Conservation (phyloP, 2,329 filamentous ascomycete genomes). For the Alternaria arbusti region DNA sequence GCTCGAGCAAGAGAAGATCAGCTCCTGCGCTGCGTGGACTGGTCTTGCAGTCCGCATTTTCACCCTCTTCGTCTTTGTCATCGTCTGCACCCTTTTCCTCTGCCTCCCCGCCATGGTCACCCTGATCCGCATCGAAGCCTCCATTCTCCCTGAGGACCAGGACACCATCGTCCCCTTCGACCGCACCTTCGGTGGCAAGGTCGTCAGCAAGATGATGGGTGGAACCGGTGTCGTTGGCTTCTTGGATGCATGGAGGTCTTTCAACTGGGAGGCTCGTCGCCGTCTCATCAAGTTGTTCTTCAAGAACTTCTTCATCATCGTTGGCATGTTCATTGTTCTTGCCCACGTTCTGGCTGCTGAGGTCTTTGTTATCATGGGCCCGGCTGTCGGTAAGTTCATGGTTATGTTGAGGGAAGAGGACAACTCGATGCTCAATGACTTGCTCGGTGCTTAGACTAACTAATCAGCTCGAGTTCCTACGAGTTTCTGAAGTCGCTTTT, state of each 20-base stretch:
- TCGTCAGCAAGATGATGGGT: slow-evolving; percentile 75
- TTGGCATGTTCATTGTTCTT: slow-evolving; percentile 58
- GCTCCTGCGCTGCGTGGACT: slow-evolving; percentile 41
- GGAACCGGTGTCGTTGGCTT: slow-evolving; percentile 75
- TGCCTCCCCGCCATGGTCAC: slow-evolving; percentile 81
- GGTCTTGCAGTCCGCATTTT: slow-evolving; percentile 52
- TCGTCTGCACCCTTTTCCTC: slow-evolving; percentile 67
- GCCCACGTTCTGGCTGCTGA: slow-evolving; percentile 60
- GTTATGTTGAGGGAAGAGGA: not conserved
- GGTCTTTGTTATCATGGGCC: slow-evolving; percentile 56
- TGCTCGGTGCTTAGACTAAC: not conserved
- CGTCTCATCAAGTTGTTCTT: slow-evolving; percentile 76
- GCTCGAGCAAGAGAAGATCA: slow-evolving; percentile 41
- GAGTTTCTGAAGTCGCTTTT: not conserved
- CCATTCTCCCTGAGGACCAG: slow-evolving; percentile 79
- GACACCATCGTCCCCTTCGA: slow-evolving; percentile 91
- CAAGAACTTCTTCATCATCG: slow-evolving; percentile 69
- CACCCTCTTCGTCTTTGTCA: slow-evolving; percentile 44
- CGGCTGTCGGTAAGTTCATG: slow-evolving; percentile 30
- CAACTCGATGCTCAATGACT: not conserved
- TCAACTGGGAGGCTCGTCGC: slow-evolving; percentile 73
- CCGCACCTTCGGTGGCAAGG: slow-evolving; percentile 79
- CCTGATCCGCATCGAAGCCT: slow-evolving; percentile 83
- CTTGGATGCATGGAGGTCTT: slow-evolving; percentile 78
- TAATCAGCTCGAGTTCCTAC: not conserved